These are phyloP conservation scores for Buddleja alternifolia DNA, from an alignment of 257 asterid genomes.

Conservation along the genomic window DNA sequence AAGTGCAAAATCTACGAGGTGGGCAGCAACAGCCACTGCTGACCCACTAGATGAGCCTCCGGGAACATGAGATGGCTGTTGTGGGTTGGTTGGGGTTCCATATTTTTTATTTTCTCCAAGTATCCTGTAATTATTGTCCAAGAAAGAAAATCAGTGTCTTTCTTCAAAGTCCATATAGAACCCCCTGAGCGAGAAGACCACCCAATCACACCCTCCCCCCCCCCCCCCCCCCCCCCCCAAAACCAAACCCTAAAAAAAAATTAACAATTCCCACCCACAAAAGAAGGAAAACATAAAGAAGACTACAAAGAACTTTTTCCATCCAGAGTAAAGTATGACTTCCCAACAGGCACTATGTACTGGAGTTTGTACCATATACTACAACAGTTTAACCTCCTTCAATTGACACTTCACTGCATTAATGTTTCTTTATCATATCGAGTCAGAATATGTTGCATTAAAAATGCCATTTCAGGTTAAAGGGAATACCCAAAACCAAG, in stretches of 20 bases:
- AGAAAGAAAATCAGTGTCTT: constrained; percentile 25
- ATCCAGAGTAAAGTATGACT: constrained; percentile 17
- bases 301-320: not conserved
- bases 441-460: not conserved
- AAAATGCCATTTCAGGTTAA: constrained; percentile 8
- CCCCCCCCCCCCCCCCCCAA: not conserved
- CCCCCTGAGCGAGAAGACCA: not conserved
- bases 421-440: not conserved
- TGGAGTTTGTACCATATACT: not conserved
- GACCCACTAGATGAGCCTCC: constrained; percentile 98
- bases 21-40: constrained; percentile 88
- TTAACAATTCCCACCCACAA: too few relatives aligned
- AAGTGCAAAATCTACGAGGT: constrained; percentile 81
- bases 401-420: constrained; percentile 7
- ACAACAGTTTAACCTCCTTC: not conserved
- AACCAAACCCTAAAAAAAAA: not conserved
- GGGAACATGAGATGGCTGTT: constrained; percentile 69
- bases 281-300: not conserved
- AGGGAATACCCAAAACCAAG: constrained; percentile 81
- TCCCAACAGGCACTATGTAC: not conserved
- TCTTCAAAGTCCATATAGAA: not conserved
- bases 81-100: constrained; percentile 88
- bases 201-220: not conserved
- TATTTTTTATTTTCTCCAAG: constrained; percentile 72
- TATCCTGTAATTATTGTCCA: constrained; percentile 60